Percentiles rank a stretch among this genome's conserved stretches.
Conservation (phyloP, 169 alveolate genomes). For the Eimeria tenella region DNA sequence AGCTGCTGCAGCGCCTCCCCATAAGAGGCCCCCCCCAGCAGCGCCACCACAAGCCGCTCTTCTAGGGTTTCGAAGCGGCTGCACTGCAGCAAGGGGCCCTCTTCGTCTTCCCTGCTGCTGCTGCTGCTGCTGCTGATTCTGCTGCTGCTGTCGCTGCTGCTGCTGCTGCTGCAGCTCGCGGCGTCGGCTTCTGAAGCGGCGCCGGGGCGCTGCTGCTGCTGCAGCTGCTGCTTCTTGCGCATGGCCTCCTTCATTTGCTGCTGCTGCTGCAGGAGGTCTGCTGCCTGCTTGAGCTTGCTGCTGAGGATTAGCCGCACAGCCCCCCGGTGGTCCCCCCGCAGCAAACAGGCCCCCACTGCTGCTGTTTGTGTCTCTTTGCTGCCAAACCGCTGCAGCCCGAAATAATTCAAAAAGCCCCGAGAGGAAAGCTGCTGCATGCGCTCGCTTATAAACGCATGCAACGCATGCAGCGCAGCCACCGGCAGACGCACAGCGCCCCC, state of each 20-base stretch:
- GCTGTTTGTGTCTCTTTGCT: slow-evolving; percentile 34
- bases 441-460: slow-evolving; percentile 6
- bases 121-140: background rate
- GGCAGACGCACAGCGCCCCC: background rate
- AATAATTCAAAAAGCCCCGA: slow-evolving; percentile 72
- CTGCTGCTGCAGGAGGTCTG: background rate
- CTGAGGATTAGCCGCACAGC: slow-evolving; percentile 62
- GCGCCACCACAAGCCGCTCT: background rate
- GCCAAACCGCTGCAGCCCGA: slow-evolving; percentile 78
- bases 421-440: slow-evolving; percentile 2
- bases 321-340: slow-evolving; percentile 45
- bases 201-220: background rate
- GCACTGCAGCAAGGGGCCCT: slow-evolving; percentile 1
- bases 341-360: slow-evolving; percentile 71
- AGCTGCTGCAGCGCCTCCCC: slow-evolving; percentile 41
- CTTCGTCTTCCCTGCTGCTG: background rate
- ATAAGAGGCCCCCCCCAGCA: background rate
- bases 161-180: background rate
- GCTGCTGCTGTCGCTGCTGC: background rate
- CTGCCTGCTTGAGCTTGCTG: background rate
- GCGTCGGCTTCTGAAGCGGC: background rate
- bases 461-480: background rate
- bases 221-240: background rate
- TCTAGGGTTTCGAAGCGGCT: background rate
- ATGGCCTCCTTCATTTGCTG: background rate